A percentile compares a stretch with the other conserved stretches of the same genome.
phyloP scores from a whole-genome alignment of 1,139 yeast species.

The Nakaseomyces kungkrabaensis region DNA sequence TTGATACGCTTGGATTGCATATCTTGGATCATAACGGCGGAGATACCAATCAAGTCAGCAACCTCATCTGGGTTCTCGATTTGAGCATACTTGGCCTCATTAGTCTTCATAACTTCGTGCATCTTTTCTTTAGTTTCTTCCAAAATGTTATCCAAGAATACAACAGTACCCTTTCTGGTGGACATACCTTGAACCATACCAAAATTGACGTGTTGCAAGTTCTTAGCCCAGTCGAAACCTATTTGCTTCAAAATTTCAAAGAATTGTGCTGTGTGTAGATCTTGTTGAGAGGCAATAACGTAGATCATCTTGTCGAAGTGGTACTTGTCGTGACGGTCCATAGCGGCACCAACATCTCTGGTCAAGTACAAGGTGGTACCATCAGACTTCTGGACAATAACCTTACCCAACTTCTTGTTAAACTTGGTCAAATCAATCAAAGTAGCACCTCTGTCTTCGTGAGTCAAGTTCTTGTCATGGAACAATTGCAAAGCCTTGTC shows the following conservation, averaged over 20 bases:
- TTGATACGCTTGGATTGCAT: conserved; percentile 97
- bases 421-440: conserved; percentile 77
- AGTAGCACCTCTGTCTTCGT: conserved; percentile 86
- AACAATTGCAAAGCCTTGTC: conserved; percentile 52
- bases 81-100: conserved; percentile 84
- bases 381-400: conserved; percentile 86
- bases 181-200: conserved; percentile 99
- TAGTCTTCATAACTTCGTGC: conserved; percentile 96
- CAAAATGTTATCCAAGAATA: conserved; percentile 85
- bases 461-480: conserved; percentile 59
- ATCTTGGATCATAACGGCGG: conserved; percentile 98
- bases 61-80: conserved; percentile 91
- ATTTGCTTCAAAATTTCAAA: conserved; percentile 89
- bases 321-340: conserved; percentile 74
- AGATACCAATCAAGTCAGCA: conserved; percentile 92
- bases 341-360: conserved; percentile 96
- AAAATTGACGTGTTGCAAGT: conserved; percentile 74
- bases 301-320: conserved; percentile 93
- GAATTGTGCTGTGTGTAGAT: conserved; percentile 86
- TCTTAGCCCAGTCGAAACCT: conserved; percentile 83
- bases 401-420: conserved; percentile 90
- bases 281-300: conserved; percentile 94
- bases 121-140: conserved; percentile 91
- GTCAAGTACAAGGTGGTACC: conserved; percentile 93
- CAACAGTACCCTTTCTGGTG: conserved; percentile 97